Base-by-base conservation (phyloP, 1,139 yeast species). In the Magnusiomyces fungicola region DNA sequence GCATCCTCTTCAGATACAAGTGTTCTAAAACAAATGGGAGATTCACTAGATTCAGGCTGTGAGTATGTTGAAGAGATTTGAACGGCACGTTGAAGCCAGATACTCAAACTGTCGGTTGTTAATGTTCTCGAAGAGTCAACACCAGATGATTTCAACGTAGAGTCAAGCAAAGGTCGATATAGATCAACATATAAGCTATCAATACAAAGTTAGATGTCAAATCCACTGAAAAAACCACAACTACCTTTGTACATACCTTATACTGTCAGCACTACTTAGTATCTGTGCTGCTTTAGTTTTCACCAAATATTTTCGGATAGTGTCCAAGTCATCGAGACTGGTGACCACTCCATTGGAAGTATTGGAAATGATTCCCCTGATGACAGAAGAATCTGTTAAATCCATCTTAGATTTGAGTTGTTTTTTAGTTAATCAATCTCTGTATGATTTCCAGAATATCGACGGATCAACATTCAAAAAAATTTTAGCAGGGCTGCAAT, bases 11-110 rank as follows among this genome's bases (percentile, higher is more conserved):
- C 53, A 0, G 58, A 47, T 3, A 73, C 55, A 3, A 56, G 45
- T 14, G 45, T 22, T 19, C 50, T 49, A 34, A 45, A 40, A 18
- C 41, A 21, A 32, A 46, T 27, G 7, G 49, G 37, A 2, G 49
- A 36, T 41, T 41, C 50, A 1, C 36, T 46, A 7, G 53, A 32
- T 34, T 34, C 19, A 32, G 23, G 16, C 16, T 38, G 19, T 2
- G 6, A 16, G 5, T 24, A 38, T 9, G 40, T 46, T 3, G 55
- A 36, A 39, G 48, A 34, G 23, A 67, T 50, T 54, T 76, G 80
- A 2, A 61, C 50, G n/a, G 76, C 67, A 54, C 94, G 69, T 22
- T 79, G 71, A 2, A 82, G 58, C 81, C 90, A 84, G 1, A 86
- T 71, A 1, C 86, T 70, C 37, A 84, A 60, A 0, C 83, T 70